Conservation (phyloP, 2,329 filamentous ascomycete genomes). For the Calonectria pseudoturangicola region DNA sequence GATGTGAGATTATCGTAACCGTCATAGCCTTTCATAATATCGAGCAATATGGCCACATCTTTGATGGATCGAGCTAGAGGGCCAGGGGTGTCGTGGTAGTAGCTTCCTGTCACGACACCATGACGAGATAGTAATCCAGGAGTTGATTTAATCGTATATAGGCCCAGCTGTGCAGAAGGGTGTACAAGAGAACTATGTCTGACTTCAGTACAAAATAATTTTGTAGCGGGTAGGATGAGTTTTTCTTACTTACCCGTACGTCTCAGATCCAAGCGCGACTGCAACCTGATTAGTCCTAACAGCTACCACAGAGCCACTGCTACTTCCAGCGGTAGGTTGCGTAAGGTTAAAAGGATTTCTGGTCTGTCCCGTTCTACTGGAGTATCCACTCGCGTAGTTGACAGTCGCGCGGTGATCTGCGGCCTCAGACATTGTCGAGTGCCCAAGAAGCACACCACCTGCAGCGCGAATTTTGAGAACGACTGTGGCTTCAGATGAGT, state of each 20-base stretch:
- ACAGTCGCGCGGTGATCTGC: slow-evolving; percentile 31
- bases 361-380: slow-evolving; percentile 34
- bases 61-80: slow-evolving; percentile 29
- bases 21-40: slow-evolving; percentile 29
- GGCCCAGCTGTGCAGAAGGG: slow-evolving; percentile 18
- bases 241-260: slow-evolving; percentile 25
- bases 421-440: slow-evolving; percentile 33
- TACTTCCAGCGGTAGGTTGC: slow-evolving; percentile 34
- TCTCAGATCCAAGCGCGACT: slow-evolving; percentile 33
- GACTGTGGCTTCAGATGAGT: slow-evolving; percentile 31
- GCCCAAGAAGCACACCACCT: slow-evolving; percentile 33
- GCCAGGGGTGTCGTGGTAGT: slow-evolving; percentile 12
- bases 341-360: slow-evolving; percentile 40
- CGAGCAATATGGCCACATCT: slow-evolving; percentile 30
- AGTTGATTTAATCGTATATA: slow-evolving; percentile 32
- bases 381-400: slow-evolving; percentile 38
- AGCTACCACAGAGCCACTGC: slow-evolving; percentile 29
- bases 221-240: accelerated
- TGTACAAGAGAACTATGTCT: slow-evolving; percentile 27
- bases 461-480: slow-evolving; percentile 32
- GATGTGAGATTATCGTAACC: slow-evolving; percentile 33
- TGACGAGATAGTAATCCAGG: slow-evolving; percentile 20
- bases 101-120: not conserved
- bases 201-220: not conserved
- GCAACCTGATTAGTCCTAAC: slow-evolving; percentile 35